A percentile compares a stretch with the other conserved stretches of the same genome.
Conservation (phyloP, 176 grass and related monocot species). For the Aegilops longissima region DNA sequence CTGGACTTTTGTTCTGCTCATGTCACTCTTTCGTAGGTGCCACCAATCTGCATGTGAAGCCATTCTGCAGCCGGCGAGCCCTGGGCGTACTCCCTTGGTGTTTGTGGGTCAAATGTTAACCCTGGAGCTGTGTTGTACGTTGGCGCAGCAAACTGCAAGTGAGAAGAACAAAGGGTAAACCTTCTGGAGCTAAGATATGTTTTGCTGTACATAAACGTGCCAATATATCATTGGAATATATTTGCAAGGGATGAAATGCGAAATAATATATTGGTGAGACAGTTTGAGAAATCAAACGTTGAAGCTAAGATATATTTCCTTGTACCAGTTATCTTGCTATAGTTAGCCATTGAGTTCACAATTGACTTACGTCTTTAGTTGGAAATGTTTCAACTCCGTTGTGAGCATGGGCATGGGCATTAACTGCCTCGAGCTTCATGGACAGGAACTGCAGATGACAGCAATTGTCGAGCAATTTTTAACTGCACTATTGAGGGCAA, state of each 20-base stretch:
- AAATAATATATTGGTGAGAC: background rate
- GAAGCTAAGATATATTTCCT: too few relatives aligned
- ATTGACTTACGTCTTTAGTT: slow-evolving; percentile 82
- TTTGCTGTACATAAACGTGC: background rate
- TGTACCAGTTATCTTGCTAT: background rate
- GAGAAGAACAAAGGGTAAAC: background rate
- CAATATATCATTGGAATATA: background rate
- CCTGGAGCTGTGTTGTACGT: slow-evolving; percentile 56
- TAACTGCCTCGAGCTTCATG: slow-evolving; percentile 96
- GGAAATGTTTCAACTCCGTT: slow-evolving; percentile 64
- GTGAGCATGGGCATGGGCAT: slow-evolving; percentile 56
- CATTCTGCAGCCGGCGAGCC: slow-evolving; percentile 57
- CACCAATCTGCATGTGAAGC: slow-evolving; percentile 92
- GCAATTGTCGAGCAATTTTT: slow-evolving; percentile 12
- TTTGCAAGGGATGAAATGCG: background rate
- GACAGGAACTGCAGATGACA: slow-evolving; percentile 76
- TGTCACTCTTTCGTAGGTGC: slow-evolving; percentile 80
- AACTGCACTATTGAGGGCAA: slow-evolving; percentile 12
- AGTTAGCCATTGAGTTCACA: slow-evolving; percentile 17
- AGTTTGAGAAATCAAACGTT: background rate
- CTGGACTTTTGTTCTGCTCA: slow-evolving; percentile 32
- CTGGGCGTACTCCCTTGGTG: slow-evolving; percentile 66
- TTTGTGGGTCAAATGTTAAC: slow-evolving; percentile 61
- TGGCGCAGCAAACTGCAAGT: slow-evolving; percentile 48
- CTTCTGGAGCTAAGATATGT: background rate